Evolutionary conservation across 495 filamentous ascomycete species (phyloP).

Genomic region (Pseudoneurospora amorphoporcata): DNA sequence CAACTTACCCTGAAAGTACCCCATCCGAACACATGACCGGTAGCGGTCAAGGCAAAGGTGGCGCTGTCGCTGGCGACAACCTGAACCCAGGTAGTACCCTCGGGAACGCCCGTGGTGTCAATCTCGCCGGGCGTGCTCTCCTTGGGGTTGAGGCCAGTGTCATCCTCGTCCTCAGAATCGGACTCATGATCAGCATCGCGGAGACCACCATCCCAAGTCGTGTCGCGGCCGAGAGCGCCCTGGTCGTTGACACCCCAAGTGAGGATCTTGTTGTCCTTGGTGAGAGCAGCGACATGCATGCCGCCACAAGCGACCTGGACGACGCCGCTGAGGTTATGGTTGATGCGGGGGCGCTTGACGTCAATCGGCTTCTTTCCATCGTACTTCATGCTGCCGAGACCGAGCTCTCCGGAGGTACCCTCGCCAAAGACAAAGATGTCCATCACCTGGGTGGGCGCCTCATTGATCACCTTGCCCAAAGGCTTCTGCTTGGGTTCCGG

Average conservation of each 20-base stretch:
- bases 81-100: conserved; percentile 45
- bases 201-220: conserved; percentile 43
- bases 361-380: conserved; percentile 45
- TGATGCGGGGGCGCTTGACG: conserved; percentile 46
- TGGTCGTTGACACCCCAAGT: conserved; percentile 66
- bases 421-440: conserved; percentile 48
- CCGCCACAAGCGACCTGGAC: conserved; percentile 54
- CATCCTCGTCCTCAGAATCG: conserved; percentile 29
- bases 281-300: conserved; percentile 54
- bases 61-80: conserved; percentile 54
- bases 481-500: conserved; percentile 1
- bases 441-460: conserved; percentile 29
- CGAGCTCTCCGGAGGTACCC: conserved; percentile 44
- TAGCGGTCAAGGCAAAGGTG: conserved; percentile 53
- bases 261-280: conserved; percentile 53
- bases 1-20: conserved; percentile 54
- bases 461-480: conserved; percentile 26
- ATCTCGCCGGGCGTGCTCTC: conserved; percentile 51
- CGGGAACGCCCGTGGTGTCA: conserved; percentile 32
- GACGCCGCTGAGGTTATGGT: conserved; percentile 43
- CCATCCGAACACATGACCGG: conserved; percentile 57
- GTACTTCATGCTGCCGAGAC: conserved; percentile 33
- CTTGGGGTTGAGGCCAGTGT: conserved; percentile 44
- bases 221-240: conserved; percentile 55
- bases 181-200: conserved; percentile 47